Base-by-base conservation (phyloP, 2,329 filamentous ascomycete species). In the Colletotrichum echinochloae region DNA sequence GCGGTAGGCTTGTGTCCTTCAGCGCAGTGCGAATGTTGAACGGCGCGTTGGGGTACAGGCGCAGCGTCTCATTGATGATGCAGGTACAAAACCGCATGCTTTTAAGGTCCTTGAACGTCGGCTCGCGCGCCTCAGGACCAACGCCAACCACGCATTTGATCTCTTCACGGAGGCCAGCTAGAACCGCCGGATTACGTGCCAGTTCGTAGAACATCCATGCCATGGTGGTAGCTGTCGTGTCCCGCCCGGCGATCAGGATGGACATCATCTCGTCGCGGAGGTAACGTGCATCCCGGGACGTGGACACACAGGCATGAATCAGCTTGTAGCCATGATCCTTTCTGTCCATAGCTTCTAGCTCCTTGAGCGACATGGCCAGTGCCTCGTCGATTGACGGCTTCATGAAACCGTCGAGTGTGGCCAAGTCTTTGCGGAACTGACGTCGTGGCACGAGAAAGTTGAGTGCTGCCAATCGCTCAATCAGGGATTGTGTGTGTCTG, bases 201-300 rank as follows among this genome's bases (percentile, higher is more conserved):
- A 87, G 74, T 16, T 78, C 76, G 68, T 80, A 80, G 64, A 87
- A 83, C 23, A 82, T 75, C 82, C 84, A 88, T 11, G 83, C 81
- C 2, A 89, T 78, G 2, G 86, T 78, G 11, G 78, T 80, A 3
- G 85, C 85, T 0, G 86, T 89, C 1, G 86, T 88, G 73, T 89
- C 87, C n/a, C 87, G 81, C 0, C 85, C 86, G 0, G 86, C 86
- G 39, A 90, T 83, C 37, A 95, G 85, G 11, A 95, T 86, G 5
- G 90, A 89, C 55, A 94, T 88, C 51, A 94, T 84, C 77, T 95
- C 92, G 78, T 95, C 92, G n/a, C 92, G 90, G 30, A 95, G 86
- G 12, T 91, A 85, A 35, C 84, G 84, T 0, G 81, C 80, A 64
- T 87, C 83, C 14, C 90, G 87, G 0, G 92, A 94, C 37, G 37